A percentile compares a stretch with the other conserved stretches of the same genome.
Evolutionary conservation across 2,329 filamentous ascomycete species (phyloP).

Genomic region (Lasiodiplodia citricola): DNA sequence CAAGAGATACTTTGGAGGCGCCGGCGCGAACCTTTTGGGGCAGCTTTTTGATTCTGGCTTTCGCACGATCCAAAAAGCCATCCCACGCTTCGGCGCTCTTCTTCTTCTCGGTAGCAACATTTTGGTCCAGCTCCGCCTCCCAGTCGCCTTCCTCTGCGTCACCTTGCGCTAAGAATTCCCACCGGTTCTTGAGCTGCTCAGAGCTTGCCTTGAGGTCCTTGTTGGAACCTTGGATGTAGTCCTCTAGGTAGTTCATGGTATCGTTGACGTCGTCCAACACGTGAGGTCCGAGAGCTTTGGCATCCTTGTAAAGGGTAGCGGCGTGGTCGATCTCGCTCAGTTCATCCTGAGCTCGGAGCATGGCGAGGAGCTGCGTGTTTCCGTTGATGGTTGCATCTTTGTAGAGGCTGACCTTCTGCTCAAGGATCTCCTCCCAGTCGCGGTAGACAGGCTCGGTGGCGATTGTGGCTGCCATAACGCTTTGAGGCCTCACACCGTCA

Average conservation of each 20-base stretch:
- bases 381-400: too few relatives aligned
- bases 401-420: too few relatives aligned
- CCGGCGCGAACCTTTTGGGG: background rate
- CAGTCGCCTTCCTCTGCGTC: background rate
- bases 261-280: background rate
- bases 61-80: background rate
- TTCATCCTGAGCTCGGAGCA: too few relatives aligned
- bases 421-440: too few relatives aligned
- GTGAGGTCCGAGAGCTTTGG: background rate
- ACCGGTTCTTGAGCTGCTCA: background rate
- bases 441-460: too few relatives aligned
- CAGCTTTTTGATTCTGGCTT: background rate
- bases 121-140: background rate
- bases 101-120: background rate
- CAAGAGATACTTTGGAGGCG: background rate
- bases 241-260: background rate
- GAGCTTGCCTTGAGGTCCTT: background rate
- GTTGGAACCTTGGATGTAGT: background rate
- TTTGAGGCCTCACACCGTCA: too few relatives aligned
- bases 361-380: too few relatives aligned
- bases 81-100: background rate
- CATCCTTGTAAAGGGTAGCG: background rate
- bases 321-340: background rate
- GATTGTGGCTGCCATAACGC: too few relatives aligned
- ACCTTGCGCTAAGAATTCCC: background rate